phyloP scores from a whole-genome alignment of 2,329 filamentous ascomycete genomes.

The Epichloe brachyelytri region DNA sequence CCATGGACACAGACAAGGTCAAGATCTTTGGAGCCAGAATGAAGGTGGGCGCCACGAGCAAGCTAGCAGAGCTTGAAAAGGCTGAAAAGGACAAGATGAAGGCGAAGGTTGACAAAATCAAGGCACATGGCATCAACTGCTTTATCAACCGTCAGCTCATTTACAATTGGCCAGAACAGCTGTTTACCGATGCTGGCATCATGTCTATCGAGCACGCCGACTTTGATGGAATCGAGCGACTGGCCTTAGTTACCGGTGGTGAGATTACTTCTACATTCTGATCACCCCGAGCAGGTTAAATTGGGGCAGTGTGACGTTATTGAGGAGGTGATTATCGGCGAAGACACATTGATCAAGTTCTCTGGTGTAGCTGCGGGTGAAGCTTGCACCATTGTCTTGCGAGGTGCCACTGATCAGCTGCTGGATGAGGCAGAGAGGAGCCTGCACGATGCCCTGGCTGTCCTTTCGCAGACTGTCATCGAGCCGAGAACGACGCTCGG shows the following conservation, averaged over 20 bases:
- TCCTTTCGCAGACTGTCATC: constrained; percentile 90
- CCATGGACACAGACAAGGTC: constrained; percentile 99
- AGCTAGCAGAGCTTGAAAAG: constrained; percentile 96
- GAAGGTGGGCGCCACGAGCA: constrained; percentile 91
- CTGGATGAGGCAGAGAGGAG: constrained; percentile 94
- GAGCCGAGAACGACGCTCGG: constrained; percentile 90
- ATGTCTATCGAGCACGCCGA: constrained; percentile 98
- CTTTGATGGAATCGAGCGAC: constrained; percentile 92
- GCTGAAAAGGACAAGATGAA: constrained; percentile 99
- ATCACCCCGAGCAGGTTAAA: constrained; percentile 95
- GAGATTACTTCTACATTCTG: constrained; percentile 97
- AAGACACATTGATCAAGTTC: constrained; percentile 95
- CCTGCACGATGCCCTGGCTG: constrained; percentile 88
- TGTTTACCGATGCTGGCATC: constrained; percentile 95
- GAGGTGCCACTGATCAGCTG: constrained; percentile 91
- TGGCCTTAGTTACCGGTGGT: constrained; percentile 89
- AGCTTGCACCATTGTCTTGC: constrained; percentile 92
- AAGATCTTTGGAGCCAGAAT: constrained; percentile 98
- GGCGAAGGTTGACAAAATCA: constrained; percentile 97
- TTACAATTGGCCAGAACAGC: constrained; percentile 99
- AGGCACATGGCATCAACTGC: constrained; percentile 97
- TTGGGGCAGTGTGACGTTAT: constrained; percentile 90
- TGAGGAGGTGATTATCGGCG: constrained; percentile 95
- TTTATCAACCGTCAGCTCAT: constrained; percentile 99
- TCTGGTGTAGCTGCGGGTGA: constrained; percentile 88